These are phyloP conservation scores for Phialocephala sp. DNA, from an alignment of 2,329 filamentous ascomycete species.

Conservation along the genomic window DNA sequence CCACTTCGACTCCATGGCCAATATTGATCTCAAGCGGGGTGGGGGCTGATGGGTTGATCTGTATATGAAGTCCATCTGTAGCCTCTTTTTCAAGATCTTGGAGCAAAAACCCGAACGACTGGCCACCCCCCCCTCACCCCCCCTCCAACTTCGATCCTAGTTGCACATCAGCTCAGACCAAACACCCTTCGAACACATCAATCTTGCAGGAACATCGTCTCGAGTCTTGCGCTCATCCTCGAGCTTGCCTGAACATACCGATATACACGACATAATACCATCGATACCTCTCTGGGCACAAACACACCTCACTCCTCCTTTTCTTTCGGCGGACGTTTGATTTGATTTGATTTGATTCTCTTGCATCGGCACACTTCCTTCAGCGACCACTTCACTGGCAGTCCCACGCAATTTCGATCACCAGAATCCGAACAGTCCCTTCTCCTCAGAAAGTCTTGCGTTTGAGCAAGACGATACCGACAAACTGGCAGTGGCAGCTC, in stretches of 20 bases:
- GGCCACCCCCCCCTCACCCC: slow-evolving; percentile 31
- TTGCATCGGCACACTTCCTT: slow-evolving; percentile 16
- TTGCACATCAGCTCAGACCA: slow-evolving; percentile 31
- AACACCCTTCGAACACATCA: slow-evolving; percentile 7
- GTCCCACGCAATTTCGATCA: slow-evolving; percentile 10
- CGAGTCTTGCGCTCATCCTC: slow-evolving; percentile 11
- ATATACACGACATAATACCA: slow-evolving; percentile 53
- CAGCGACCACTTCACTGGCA: slow-evolving; percentile 12
- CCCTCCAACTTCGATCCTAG: slow-evolving; percentile 28
- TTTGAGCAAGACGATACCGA: slow-evolving; percentile 43
- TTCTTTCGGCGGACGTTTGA: slow-evolving; percentile 35
- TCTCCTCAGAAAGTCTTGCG: slow-evolving; percentile 39
- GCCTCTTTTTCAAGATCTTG: slow-evolving; percentile 32
- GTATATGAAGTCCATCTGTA: slow-evolving; percentile 39
- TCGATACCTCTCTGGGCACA: slow-evolving; percentile 6
- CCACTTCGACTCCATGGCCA: slow-evolving; percentile 28
- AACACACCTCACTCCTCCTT: slow-evolving; percentile 31
- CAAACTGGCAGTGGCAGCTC: slow-evolving; percentile 56
- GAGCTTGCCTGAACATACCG: slow-evolving; percentile 57
- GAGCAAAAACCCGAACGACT: slow-evolving; percentile 32
- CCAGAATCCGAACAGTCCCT: not conserved
- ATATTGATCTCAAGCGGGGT: slow-evolving; percentile 31
- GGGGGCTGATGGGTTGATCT: slow-evolving; percentile 33
- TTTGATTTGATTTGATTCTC: slow-evolving; percentile 29
- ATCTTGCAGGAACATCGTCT: slow-evolving; percentile 18